A percentile compares a stretch with the other conserved stretches of the same genome.
phyloP scores from a whole-genome alignment of 768 basidiomycete genomes.

The Boletus barrowsii region DNA sequence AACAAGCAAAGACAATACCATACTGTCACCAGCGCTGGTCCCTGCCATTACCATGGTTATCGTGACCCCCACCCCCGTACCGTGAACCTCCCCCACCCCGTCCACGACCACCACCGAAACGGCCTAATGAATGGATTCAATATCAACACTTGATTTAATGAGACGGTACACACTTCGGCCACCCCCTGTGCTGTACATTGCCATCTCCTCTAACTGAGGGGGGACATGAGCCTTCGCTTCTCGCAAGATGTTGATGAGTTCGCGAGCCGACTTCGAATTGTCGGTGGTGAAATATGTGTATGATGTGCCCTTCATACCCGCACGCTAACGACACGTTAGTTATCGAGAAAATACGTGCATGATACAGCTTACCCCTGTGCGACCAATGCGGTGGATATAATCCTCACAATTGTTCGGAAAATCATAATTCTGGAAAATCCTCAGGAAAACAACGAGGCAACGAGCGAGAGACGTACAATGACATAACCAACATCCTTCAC shows the following conservation, averaged over 20 bases:
- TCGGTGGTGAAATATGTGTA: conserved; percentile 98
- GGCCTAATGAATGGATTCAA: conserved; percentile 41
- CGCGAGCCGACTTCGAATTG: conserved; percentile 91
- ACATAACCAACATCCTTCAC: conserved; percentile 99
- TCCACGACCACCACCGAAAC: conserved; percentile 49
- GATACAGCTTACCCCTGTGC: conserved; percentile 71
- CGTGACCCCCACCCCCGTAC: conserved; percentile 22
- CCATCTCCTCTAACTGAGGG: conserved; percentile 91
- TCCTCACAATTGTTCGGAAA: conserved; percentile 98
- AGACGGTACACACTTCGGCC: conserved; percentile 53
- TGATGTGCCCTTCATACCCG: conserved; percentile 86
- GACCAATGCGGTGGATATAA: conserved; percentile 98
- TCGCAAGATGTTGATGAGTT: conserved; percentile 79
- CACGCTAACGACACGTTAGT: conserved; percentile 55
- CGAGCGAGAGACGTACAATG: conserved; percentile 58
- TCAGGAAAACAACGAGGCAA: conserved; percentile 5
- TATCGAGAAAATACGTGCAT: neutral
- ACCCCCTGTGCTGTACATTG: conserved; percentile 77
- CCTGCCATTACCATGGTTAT: conserved; percentile 22
- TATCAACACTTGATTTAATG: neutral
- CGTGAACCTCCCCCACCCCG: conserved; percentile 22
- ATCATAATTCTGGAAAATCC: conserved; percentile 74
- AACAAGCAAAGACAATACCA: conserved; percentile 2
- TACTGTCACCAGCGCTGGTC: conserved; percentile 22
- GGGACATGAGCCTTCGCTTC: conserved; percentile 88